Conservation (phyloP, 495 filamentous ascomycete genomes). For the Hypoxylon trugodes region DNA sequence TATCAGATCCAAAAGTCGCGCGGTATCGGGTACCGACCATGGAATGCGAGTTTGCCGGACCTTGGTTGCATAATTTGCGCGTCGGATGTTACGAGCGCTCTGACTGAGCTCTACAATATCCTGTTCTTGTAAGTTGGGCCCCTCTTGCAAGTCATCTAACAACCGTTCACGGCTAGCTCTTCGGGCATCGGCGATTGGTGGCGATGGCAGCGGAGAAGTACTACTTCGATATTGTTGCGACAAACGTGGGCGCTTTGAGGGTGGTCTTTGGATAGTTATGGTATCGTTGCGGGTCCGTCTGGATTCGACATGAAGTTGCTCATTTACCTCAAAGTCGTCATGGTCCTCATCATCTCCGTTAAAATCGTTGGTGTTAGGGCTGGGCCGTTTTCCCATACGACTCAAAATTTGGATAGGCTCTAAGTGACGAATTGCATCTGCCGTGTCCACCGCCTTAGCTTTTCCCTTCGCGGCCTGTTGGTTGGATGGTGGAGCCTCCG, state of each 20-base stretch:
- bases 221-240: background rate
- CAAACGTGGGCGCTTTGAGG: constrained; percentile 5
- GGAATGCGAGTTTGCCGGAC: constrained; percentile 55
- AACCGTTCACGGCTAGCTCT: background rate
- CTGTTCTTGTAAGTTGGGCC: constrained; percentile 26
- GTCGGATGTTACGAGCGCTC: constrained; percentile 31
- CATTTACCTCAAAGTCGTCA: constrained; percentile 44
- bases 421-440: constrained; percentile 37
- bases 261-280: background rate
- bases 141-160: constrained; percentile 3
- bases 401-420: constrained; percentile 25
- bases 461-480: constrained; percentile 18
- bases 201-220: background rate
- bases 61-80: constrained; percentile 22
- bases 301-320: constrained; percentile 29
- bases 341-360: constrained; percentile 15
- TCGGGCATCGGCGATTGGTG: background rate
- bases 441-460: constrained; percentile 5
- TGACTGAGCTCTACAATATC: constrained; percentile 36
- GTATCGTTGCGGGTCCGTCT: constrained; percentile 8
- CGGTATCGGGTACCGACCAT: constrained; percentile 56
- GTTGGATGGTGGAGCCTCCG: background rate
- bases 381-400: constrained; percentile 15
- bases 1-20: constrained; percentile 57
- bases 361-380: background rate